These are phyloP conservation scores for Sugiyamaella boreocaroliniensis DNA, from an alignment of 805 yeast genomes.

Conservation along the genomic window DNA sequence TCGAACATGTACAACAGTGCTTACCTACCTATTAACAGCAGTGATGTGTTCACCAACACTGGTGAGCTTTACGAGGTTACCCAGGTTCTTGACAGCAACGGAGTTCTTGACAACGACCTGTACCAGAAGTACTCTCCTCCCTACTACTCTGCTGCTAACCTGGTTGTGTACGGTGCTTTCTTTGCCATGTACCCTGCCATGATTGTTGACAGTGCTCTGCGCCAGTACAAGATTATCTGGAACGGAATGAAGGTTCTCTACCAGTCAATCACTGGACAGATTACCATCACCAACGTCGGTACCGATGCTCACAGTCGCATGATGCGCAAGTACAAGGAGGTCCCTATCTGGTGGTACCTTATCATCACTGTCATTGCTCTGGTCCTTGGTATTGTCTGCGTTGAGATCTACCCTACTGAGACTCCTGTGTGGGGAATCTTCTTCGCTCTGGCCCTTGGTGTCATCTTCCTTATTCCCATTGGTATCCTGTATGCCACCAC, in stretches of 20 bases:
- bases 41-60: constrained; percentile 45
- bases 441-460: constrained; percentile 46
- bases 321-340: constrained; percentile 54
- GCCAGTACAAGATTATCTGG: constrained; percentile 7
- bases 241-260: constrained; percentile 22
- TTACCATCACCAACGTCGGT: constrained; percentile 50
- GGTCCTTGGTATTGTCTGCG: constrained; percentile 38
- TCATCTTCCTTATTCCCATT: constrained; percentile 54
- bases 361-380: constrained; percentile 39
- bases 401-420: constrained; percentile 38
- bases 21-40: constrained; percentile 55
- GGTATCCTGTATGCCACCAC: constrained; percentile 56
- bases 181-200: constrained; percentile 50
- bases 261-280: constrained; percentile 22
- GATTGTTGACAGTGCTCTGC: constrained; percentile 34
- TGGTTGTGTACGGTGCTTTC: constrained; percentile 47
- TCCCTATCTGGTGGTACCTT: constrained; percentile 72
- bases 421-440: constrained; percentile 60
- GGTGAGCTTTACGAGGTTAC: constrained; percentile 46
- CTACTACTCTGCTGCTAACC: constrained; percentile 49
- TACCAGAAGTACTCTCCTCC: constrained; percentile 51
- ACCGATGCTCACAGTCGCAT: constrained; percentile 26
- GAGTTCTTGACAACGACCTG: constrained; percentile 38
- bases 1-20: constrained; percentile 45
- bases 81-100: constrained; percentile 33